Evolutionary conservation across 2,329 filamentous ascomycete genomes (phyloP).

Genomic region (Monosporascus sp.): DNA sequence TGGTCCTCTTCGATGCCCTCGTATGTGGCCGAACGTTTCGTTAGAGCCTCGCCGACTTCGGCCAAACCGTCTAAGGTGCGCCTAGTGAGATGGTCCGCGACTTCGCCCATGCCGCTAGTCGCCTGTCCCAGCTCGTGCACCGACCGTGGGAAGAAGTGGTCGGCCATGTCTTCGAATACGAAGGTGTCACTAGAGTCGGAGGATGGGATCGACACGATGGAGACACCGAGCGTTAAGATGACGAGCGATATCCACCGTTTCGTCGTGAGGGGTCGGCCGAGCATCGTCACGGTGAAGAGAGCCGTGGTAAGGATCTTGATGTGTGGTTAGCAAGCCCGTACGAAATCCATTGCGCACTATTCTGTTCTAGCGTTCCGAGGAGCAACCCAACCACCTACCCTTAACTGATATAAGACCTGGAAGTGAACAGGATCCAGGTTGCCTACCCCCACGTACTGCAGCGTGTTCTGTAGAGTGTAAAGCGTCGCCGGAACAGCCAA

Average conservation of each 20-base stretch:
- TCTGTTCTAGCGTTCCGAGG: background rate
- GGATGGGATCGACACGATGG: slow-evolving; percentile 75
- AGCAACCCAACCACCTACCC: slow-evolving; percentile 42
- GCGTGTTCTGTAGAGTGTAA: slow-evolving; percentile 88
- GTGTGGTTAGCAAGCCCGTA: slow-evolving; percentile 4
- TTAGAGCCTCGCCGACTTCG: slow-evolving; percentile 35
- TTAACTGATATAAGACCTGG: slow-evolving; percentile 88
- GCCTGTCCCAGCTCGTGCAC: slow-evolving; percentile 69
- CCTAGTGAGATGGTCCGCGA: slow-evolving; percentile 45
- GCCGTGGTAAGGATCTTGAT: slow-evolving; percentile 78
- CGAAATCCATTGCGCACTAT: background rate
- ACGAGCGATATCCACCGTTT: slow-evolving; percentile 78
- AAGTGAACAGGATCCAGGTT: slow-evolving; percentile 92
- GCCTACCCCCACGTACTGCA: slow-evolving; percentile 87
- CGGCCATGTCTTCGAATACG: slow-evolving; percentile 56
- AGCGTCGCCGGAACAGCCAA: slow-evolving; percentile 81
- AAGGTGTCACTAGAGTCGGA: slow-evolving; percentile 48
- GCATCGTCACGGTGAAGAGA: slow-evolving; percentile 74
- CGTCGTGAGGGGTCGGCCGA: slow-evolving; percentile 63
- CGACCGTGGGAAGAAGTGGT: slow-evolving; percentile 71
- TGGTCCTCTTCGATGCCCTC: slow-evolving; percentile 74
- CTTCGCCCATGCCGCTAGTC: slow-evolving; percentile 44
- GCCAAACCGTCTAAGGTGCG: slow-evolving; percentile 34
- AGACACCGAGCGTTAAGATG: slow-evolving; percentile 75
- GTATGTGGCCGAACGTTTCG: slow-evolving; percentile 78